phyloP scores from a whole-genome alignment of 345 rosid species.

The Pugionium dolabratum region DNA sequence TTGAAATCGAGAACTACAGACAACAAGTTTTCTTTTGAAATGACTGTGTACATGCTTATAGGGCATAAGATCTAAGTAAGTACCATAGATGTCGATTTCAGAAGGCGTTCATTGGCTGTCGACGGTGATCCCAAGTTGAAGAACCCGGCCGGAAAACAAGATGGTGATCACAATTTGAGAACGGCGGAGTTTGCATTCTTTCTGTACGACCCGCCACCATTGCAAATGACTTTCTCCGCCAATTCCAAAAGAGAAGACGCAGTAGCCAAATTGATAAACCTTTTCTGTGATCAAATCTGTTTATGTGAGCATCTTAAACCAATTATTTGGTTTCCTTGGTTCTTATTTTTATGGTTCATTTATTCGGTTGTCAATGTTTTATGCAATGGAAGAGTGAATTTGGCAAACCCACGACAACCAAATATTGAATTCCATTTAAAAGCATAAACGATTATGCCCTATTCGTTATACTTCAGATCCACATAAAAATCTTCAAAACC shows the following conservation, averaged over 20 bases:
- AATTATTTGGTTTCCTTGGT: not conserved
- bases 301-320: not conserved
- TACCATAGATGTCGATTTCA: constrained; percentile 51
- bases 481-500: too few species aligned
- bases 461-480: too few species aligned
- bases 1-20: not conserved
- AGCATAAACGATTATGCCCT: not conserved
- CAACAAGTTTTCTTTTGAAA: not conserved
- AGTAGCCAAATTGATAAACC: constrained; percentile 22
- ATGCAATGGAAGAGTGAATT: not conserved
- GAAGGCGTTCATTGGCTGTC: constrained; percentile 30
- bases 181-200: constrained; percentile 49
- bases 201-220: constrained; percentile 63
- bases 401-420: constrained; percentile 10
- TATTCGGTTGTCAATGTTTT: not conserved
- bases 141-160: constrained; percentile 66
- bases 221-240: not conserved
- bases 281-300: not conserved
- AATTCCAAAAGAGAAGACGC: not conserved
- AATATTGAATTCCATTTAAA: not conserved
- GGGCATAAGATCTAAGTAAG: not conserved
- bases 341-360: not conserved
- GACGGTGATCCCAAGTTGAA: constrained; percentile 41
- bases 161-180: constrained; percentile 64
- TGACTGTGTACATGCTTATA: not conserved